phyloP scores from a whole-genome alignment of 2,329 filamentous ascomycete species.

The Fonsecaea pedrosoi region DNA sequence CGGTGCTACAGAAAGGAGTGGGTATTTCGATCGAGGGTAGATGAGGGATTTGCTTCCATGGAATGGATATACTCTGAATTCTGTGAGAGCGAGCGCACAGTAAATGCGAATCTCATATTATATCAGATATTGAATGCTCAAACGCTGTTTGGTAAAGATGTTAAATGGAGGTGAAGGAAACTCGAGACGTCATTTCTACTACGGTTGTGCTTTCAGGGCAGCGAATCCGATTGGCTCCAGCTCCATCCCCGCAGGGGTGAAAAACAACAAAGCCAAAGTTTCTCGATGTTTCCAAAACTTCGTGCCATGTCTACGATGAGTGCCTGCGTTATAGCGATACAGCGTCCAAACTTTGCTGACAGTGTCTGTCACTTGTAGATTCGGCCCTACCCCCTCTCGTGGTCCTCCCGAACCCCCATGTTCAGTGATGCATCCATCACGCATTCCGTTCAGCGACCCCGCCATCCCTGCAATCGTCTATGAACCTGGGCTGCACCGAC shows the following conservation, averaged over 20 bases:
- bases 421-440: background rate
- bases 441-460: background rate
- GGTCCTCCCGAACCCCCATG: background rate
- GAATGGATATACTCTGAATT: background rate
- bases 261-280: background rate
- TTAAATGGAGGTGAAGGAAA: constrained; percentile 5
- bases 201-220: background rate
- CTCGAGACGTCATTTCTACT: background rate
- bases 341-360: background rate
- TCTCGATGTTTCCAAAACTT: background rate
- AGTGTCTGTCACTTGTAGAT: background rate
- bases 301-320: too few species aligned
- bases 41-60: background rate
- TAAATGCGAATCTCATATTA: background rate
- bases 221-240: background rate
- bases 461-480: background rate
- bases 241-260: background rate
- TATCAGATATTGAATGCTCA: background rate
- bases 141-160: background rate
- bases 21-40: background rate
- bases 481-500: background rate
- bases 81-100: background rate
- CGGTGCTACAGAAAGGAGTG: background rate
- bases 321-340: background rate
- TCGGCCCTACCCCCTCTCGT: background rate